Evolutionary conservation across 768 basidiomycete genomes (phyloP), one percentile per base, ranked within the genome.

Genomic region (Termitomyces titanicus): DNA sequence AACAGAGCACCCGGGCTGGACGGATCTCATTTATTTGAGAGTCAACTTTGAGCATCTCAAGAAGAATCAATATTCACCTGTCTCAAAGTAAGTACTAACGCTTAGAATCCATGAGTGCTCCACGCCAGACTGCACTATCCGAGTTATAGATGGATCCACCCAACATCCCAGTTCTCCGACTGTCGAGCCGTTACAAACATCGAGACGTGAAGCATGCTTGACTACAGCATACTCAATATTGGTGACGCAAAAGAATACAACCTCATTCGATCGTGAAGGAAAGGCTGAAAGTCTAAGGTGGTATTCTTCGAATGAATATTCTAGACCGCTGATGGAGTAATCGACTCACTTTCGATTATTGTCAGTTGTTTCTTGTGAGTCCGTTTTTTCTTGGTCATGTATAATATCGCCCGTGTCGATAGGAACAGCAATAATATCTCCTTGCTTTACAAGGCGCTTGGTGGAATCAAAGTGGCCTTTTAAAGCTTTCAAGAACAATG

Each of bases 161-260:
- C 89, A 90, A 63, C 89, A 95, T 0, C 96, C 96, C 17, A 94
- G 66, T 62, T 91, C 84, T 5, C 89, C 90, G 18, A 79, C 68
- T 0, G 79, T 77, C 2, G 79, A 79, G 15, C 83, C 81, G 22
- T 79, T 73, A 60, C 83, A 80, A 6, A 80, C 66, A 57, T 85
- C 83, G 20, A 66, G 56, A 18, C 59, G 55, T 58, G 64, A 55
- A 52, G 66, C 40, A 60, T 67, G 68, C 33, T 76, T 63, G 6
- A 83, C 66, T 0, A 84, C 71, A 49, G 84, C 83, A 64, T 85
- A 82, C 31, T 90, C 88, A 33, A 97, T 70, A 53, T 88, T 82
- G 13, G 90, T 89, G 47, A 98, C 76, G 53, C 84, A 73, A 68
- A 98, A 98, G 64, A 82, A 92, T 0, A 88, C 84, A 2, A 83